Conservation (phyloP, 2,329 filamentous ascomycete species). For the Fusarium torulosum region DNA sequence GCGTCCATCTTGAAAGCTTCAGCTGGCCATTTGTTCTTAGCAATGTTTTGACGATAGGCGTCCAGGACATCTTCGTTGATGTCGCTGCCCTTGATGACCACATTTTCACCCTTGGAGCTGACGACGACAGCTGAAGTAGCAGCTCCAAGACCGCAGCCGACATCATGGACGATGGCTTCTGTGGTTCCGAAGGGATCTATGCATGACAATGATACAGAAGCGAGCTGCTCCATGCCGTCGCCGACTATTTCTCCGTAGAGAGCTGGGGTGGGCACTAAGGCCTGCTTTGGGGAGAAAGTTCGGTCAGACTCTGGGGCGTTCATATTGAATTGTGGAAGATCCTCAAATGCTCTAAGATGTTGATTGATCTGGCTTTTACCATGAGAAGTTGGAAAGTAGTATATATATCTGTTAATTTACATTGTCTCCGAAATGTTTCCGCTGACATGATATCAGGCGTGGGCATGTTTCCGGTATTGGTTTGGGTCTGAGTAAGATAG, state of each 20-base stretch:
- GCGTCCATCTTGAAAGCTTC: slow-evolving; percentile 2
- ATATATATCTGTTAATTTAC: background rate
- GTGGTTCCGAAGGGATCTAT: fast-evolving
- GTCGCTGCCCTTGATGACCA: slow-evolving; percentile 10
- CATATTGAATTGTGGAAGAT: background rate
- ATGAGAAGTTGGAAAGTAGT: background rate
- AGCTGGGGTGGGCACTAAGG: slow-evolving; percentile 12
- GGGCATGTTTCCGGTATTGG: background rate
- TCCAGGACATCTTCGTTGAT: background rate
- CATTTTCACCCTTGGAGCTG: fast-evolving
- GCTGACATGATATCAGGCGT: background rate
- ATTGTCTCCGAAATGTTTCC: slow-evolving; percentile 11
- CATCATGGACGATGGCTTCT: slow-evolving; percentile 3
- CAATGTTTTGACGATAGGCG: background rate
- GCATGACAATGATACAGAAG: background rate
- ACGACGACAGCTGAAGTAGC: background rate
- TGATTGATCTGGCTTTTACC: fast-evolving
- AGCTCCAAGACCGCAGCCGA: slow-evolving; percentile 14
- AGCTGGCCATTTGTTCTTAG: background rate
- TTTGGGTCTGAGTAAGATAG: background rate
- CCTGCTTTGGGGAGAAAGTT: slow-evolving; percentile 4
- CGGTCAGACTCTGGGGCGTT: slow-evolving; percentile 1
- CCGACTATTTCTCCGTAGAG: slow-evolving; percentile 13
- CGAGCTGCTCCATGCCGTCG: slow-evolving; percentile 11
- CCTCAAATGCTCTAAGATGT: background rate